Percentiles rank a stretch among this genome's conserved stretches.
Conservation (phyloP, 129 eudicot genomes). For the Daucus carota region DH1_v3.0 NC_030388.2:2373501-2374000, state of each 20-base stretch:
- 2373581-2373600: not conserved
- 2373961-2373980: not conserved
- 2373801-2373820: constrained; percentile 78
- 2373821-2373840: constrained; percentile 51
- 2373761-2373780: constrained; percentile 88
- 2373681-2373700: not conserved
- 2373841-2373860: constrained; percentile 74
- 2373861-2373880: constrained; percentile 74
- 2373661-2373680: not conserved
- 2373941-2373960: constrained; percentile 67
- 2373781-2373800: constrained; percentile 70
- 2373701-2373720: not conserved
- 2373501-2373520: no score
- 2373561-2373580: no score
- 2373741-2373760: not conserved
- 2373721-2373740: not conserved
- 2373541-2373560: no score
- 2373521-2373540: no score
- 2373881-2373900: constrained; percentile 75
- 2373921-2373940: constrained; percentile 85
- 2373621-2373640: not conserved
- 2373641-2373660: not conserved
- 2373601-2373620: not conserved
- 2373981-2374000: not conserved
- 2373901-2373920: constrained; percentile 85